Base-by-base conservation (phyloP, 169 alveolate species). In the Eimeria tenella region DNA sequence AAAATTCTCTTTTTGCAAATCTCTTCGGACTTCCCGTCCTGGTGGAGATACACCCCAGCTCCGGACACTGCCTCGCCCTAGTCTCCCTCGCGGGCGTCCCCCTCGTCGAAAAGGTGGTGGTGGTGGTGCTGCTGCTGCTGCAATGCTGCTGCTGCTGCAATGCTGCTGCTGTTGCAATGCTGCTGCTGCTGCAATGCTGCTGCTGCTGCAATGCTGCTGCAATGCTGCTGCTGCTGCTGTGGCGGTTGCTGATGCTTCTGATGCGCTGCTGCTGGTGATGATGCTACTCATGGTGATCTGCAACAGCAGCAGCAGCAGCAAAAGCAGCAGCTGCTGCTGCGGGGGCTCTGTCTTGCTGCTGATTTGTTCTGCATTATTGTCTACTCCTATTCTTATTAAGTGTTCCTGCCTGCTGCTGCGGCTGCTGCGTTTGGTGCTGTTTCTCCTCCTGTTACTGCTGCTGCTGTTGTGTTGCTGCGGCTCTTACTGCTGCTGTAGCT, bases 31-130 rank as follows among this genome's bases (percentile, higher is more conserved):
- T 68, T 10, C 77, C 77, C 9, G 31, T 68, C n/a, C 49, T n/a
- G 49, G 77, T 68, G 77, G 77, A 68, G 31, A 68, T 68, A 13
- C 77, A n/a, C 31, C 77, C 77, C n/a, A 23, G n/a, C 77, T 17
- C 77, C 11, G 77, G 77, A 0, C 42, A 1, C n/a, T 68, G 77
- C 31, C 11, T 11, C 11, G n/a, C 77, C 31, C 77, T 68, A 3
- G 9, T 17, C n/a, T 68, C 77, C 13, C 31, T 68, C n/a, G 11
- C 77, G 49, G 77, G 77, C 1, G 77, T 68, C n/a, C 13, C 77
- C n/a, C n/a, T 68, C 13, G 77, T 68, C n/a, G 77, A 68, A 68
- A 13, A 68, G 77, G 77, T 31, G 42, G 4, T 1, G 42, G 4
- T 31, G 42, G 4, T 31, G 42, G 4, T 31, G 42, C 42, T 10